Evolutionary conservation across 225 moss, liverwort and hornwort genomes (phyloP), one percentile per base, ranked within the genome.

Genomic region (Climacium dendroides): DNA sequence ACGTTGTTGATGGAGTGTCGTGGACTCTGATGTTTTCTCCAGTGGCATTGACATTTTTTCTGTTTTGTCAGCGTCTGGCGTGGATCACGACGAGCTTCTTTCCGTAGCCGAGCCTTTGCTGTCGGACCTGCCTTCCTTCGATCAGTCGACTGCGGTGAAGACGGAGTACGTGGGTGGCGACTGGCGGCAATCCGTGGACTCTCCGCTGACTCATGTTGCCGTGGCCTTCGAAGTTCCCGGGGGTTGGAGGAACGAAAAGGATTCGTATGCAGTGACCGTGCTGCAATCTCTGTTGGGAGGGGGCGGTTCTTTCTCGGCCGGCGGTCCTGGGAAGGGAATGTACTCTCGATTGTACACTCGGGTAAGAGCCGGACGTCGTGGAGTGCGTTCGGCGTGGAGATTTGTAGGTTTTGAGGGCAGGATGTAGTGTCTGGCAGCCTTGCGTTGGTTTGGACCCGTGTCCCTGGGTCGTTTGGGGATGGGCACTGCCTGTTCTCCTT

Each of bases 281-380:
- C 90, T 98, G 84, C 95, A 98, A 78, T 91, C 92, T 30, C 91
- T 98, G 34, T 70, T 98, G 30, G 98, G 97, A 85, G 98, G 98
- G 78, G 98, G 98, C 84, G 95, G 94, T 24, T 98, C 98, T 54
- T 98, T 98, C 80, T 98, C 97, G 48, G 93, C 96, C 7, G 96
- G 96, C 70, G 98, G 98, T 81, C 97, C 98, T 35, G 96, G 98
- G 23, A 98, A 98, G 91, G 97, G 97, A 87, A 98, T 98, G 96
- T 95, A 95, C 90, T 98, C 97, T 86, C 96, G 98, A 20, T 90
- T 98, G 86, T 98, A 95, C 91, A 93, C 94, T 64, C 94, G 80
- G 88, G 92, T 87, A 82, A 89, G 89, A 74, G 7, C 10, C 3
- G 30, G 62, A 15, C 80, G 1, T 67, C 39, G 48, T 43, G 4